phyloP scores from a whole-genome alignment of 257 asterid genomes.

The Solanum etuberosum region DNA sequence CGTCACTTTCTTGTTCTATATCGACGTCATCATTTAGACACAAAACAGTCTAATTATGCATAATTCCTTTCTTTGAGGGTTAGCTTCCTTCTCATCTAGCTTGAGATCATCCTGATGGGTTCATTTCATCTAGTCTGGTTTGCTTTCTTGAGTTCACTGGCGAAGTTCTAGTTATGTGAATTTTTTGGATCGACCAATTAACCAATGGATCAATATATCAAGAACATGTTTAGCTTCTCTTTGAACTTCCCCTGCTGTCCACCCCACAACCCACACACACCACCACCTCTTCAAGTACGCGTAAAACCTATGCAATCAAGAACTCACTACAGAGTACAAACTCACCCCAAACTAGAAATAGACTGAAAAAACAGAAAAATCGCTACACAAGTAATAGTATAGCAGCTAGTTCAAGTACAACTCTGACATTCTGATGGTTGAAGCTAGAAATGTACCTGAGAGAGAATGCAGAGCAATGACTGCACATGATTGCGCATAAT shows the following conservation, averaged over 20 bases:
- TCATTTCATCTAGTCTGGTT: too few species aligned
- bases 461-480: conserved; percentile 60
- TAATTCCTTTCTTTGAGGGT: too few species aligned
- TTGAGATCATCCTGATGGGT: too few species aligned
- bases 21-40: too few species aligned
- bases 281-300: neutral
- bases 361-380: neutral
- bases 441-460: conserved; percentile 4
- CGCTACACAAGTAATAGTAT: neutral
- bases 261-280: neutral
- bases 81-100: too few species aligned
- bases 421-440: neutral
- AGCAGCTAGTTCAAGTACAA: neutral
- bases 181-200: neutral
- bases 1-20: too few species aligned
- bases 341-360: neutral
- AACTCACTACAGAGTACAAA: neutral
- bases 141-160: too few species aligned
- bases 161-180: too few species aligned
- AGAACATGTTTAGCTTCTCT: neutral
- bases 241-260: neutral
- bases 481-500: conserved; percentile 62
- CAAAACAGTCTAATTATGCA: too few species aligned
- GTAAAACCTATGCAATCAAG: neutral
- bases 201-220: neutral